Conservation (phyloP, 306 rosid species). For the Fagus sylvatica region DNA sequence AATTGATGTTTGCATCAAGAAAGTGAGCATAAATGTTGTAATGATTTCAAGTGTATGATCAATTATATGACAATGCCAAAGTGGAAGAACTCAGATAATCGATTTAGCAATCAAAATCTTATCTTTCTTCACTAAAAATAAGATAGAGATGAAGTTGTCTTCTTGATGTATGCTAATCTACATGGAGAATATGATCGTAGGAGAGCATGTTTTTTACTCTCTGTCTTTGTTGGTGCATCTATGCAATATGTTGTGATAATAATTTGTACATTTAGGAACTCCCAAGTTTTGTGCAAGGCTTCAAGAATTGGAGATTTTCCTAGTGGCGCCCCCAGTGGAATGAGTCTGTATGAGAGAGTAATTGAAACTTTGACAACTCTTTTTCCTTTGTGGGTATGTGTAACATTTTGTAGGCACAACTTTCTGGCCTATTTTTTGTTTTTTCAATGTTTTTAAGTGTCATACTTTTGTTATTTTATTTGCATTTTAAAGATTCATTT, state of each 20-base stretch:
- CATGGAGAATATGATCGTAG: background rate
- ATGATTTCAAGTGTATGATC: background rate
- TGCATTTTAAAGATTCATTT: conserved; percentile 19
- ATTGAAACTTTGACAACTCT: conserved; percentile 85
- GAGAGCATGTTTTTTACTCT: background rate
- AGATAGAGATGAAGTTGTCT: background rate
- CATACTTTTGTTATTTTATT: conserved; percentile 2
- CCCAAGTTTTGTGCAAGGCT: conserved; percentile 61
- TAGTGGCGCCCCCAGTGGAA: conserved; percentile 33
- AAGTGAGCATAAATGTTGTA: background rate
- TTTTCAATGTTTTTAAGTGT: conserved; percentile 7
- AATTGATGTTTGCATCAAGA: background rate
- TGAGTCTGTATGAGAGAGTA: conserved; percentile 65
- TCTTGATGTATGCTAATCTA: background rate
- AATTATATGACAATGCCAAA: background rate
- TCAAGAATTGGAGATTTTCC: conserved; percentile 62
- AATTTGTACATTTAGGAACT: conserved; percentile 39
- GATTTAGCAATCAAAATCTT: background rate
- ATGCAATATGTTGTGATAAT: conserved; percentile 8
- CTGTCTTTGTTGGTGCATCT: conserved; percentile 5
- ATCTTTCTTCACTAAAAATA: background rate
- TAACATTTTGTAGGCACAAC: background rate
- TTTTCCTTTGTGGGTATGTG: conserved; percentile 89
- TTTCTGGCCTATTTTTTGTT: background rate
- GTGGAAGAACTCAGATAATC: background rate